Conservation (phyloP, 1,284 basidiomycete species). For the Ganoderma leucocontextum region DNA sequence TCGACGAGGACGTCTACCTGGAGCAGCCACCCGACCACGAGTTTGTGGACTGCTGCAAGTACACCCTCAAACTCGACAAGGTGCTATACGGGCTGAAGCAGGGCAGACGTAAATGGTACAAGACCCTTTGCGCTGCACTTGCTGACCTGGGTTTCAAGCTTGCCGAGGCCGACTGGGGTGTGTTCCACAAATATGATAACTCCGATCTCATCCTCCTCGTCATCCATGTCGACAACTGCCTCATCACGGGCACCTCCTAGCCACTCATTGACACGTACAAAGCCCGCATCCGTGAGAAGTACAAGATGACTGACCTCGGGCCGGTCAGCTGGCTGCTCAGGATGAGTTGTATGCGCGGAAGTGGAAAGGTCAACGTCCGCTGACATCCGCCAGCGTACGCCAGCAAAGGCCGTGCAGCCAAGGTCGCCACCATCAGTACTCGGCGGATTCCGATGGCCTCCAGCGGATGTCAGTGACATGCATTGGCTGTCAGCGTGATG, state of each 20-base stretch:
- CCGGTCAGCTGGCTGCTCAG: too few species aligned
- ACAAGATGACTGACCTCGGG: too few species aligned
- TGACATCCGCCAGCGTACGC: too few species aligned
- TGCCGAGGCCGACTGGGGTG: constrained; percentile 30
- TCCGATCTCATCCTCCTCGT: constrained; percentile 28
- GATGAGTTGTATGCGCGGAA: too few species aligned
- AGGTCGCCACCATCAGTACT: too few species aligned
- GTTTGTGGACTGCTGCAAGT: neutral
- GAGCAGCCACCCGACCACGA: constrained; percentile 45
- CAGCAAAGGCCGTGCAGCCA: too few species aligned
- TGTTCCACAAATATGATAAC: constrained; percentile 26
- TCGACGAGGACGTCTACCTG: constrained; percentile 43
- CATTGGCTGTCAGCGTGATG: too few species aligned
- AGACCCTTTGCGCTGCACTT: constrained; percentile 21
- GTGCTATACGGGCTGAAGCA: constrained; percentile 41
- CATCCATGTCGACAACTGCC: constrained; percentile 40
- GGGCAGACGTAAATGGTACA: constrained; percentile 33
- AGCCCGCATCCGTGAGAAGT: constrained; percentile 30
- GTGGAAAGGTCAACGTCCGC: too few species aligned
- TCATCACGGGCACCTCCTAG: constrained; percentile 36
- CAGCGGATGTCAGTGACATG: too few species aligned
- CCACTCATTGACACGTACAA: constrained; percentile 40
- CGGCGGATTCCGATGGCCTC: too few species aligned
- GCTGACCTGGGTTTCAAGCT: constrained; percentile 30
- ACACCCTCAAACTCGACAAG: constrained; percentile 22